Evolutionary conservation across 768 basidiomycete species (phyloP).

Genomic region (Boletus reticulatus): DNA sequence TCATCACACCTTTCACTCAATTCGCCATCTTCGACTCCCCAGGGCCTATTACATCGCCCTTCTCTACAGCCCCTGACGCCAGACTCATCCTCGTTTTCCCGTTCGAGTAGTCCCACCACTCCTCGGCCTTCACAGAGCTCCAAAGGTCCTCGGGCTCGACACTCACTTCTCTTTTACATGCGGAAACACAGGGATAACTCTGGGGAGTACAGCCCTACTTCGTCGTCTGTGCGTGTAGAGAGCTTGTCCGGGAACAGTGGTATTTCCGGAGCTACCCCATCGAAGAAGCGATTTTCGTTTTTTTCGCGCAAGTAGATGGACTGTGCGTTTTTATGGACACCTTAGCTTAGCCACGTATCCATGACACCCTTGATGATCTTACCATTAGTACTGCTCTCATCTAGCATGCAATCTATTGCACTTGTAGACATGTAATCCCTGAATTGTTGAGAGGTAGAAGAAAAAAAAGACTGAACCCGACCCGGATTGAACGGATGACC

Average conservation of each 20-base stretch:
- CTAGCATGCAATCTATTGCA: conserved; percentile 20
- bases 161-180: conserved; percentile 32
- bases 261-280: neutral
- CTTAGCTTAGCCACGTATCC: conserved; percentile 9
- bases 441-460: neutral
- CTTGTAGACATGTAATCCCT: conserved; percentile 9
- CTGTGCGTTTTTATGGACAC: conserved; percentile 9
- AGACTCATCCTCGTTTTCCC: conserved; percentile 31
- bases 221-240: conserved; percentile 22
- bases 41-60: conserved; percentile 13
- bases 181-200: conserved; percentile 23
- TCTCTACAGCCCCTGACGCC: conserved; percentile 30
- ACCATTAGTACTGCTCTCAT: neutral
- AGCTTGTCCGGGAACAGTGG: conserved; percentile 9
- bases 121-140: conserved; percentile 25
- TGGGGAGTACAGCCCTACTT: conserved; percentile 23
- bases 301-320: conserved; percentile 31
- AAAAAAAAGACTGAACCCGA: conserved; percentile 36
- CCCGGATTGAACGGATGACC: conserved; percentile 49
- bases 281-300: conserved; percentile 30
- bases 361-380: conserved; percentile 17
- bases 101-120: conserved; percentile 30
- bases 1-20: conserved; percentile 18
- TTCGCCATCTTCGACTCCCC: conserved; percentile 20
- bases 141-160: conserved; percentile 25